Base-by-base conservation (phyloP, 2,329 filamentous ascomycete species). In the Blumeria graminis region DNA sequence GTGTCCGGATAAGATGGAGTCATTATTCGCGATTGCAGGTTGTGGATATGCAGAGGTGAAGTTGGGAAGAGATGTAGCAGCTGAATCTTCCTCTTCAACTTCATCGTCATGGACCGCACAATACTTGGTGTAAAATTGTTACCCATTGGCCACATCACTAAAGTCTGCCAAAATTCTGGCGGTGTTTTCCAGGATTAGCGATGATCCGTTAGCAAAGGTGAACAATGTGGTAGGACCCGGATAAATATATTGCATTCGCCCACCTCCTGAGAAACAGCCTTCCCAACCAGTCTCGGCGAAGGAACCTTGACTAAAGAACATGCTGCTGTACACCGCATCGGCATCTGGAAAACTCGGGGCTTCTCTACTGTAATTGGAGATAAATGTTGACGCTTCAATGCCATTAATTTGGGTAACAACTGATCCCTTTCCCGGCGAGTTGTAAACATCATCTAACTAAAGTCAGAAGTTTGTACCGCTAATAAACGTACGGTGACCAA, bases 391-490 rank as follows among this genome's bases (percentile, higher is more conserved):
- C 3, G 73, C 75, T 45, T 78, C 70, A 48, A 72, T 65, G n/a
- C 74, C 77, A 61, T 82, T 76, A 63, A 82, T 80, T 57, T 72
- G 65, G 1, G 68, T 66, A 35, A 82, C 69, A 1, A 74, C 69
- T 0, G 74, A 75, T 69, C 52, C 69, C 64, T 10, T 66, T 58
- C 60, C 72, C 69, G 56, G 68, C 63, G 56, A 71, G 18, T 68
- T 64, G 46, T 72, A 63, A 0, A 75, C 65, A 58, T 76, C 73
- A 10, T 69, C 65, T 64, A 8, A 16, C 32, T 57, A n/a, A 56
- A 52, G 10, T 41, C 10, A 11, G 38, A 11, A 11, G 1, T 11
- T 5, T n/a, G 10, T 11, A 3, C 10, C 5, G 4, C 3, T 3
- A n/a, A 11, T 41, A 41, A 41, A 41, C 2, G 4, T 11, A 11